A percentile compares a stretch with the other conserved stretches of the same genome.
Evolutionary conservation across 140 eudicot species (phyloP).

Genomic region (Anethum foeniculum): DNA sequence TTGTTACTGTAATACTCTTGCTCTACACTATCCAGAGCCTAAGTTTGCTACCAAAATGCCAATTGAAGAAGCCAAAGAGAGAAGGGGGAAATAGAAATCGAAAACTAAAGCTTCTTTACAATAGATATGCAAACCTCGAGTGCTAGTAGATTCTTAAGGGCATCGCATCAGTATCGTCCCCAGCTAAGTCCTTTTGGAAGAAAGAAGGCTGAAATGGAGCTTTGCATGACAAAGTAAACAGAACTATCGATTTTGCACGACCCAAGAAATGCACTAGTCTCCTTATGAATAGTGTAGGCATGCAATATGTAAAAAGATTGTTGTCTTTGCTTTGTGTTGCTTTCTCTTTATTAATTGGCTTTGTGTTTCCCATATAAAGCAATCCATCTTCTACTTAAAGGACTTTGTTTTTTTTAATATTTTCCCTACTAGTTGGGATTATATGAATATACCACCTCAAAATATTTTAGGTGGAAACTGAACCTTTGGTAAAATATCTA

Average conservation of each 20-base stretch:
- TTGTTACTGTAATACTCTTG: constrained; percentile 15
- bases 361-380: constrained; percentile 58
- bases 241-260: constrained; percentile 18
- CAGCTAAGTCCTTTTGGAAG: constrained; percentile 19
- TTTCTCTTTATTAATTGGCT: constrained; percentile 46
- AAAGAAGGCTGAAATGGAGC: constrained; percentile 10
- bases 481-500: background rate
- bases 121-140: background rate
- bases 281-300: constrained; percentile 39
- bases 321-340: constrained; percentile 47
- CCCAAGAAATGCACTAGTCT: constrained; percentile 27
- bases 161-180: constrained; percentile 2
- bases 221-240: constrained; percentile 33
- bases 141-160: background rate
- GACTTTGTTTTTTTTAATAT: constrained; percentile 41
- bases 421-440: constrained; percentile 27
- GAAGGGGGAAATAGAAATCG: background rate
- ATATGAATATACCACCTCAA: background rate
- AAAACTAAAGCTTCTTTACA: background rate
- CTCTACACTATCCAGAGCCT: background rate
- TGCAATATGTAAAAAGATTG: constrained; percentile 31
- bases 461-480: background rate
- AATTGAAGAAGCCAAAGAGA: background rate
- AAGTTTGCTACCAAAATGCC: background rate
- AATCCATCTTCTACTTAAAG: constrained; percentile 41